phyloP scores from a whole-genome alignment of 2,329 filamentous ascomycete genomes.

The Pseudogymnoascus sp. region DNA sequence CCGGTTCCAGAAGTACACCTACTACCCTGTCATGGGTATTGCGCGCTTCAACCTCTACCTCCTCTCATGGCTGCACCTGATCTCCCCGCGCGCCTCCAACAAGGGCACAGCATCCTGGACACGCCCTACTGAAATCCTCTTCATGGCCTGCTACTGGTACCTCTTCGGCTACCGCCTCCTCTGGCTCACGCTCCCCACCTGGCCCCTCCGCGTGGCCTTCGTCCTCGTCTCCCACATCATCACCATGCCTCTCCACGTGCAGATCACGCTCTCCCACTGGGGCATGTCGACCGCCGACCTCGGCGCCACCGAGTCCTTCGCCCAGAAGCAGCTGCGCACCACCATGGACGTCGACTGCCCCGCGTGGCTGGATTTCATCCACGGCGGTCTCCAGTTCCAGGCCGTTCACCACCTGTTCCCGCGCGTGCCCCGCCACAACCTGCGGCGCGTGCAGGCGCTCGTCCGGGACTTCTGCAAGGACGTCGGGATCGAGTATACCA shows the following conservation, averaged over 20 bases:
- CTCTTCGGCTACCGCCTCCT: conserved; percentile 60
- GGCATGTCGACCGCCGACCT: conserved; percentile 62
- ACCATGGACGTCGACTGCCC: conserved; percentile 71
- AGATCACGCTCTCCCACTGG: conserved; percentile 66
- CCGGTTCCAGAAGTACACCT: conserved; percentile 55
- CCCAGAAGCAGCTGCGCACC: conserved; percentile 61
- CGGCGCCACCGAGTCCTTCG: conserved; percentile 56
- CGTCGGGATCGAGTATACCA: conserved; percentile 52
- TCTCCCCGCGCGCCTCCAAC: conserved; percentile 48
- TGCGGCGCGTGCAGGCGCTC: conserved; percentile 50
- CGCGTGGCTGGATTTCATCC: conserved; percentile 62
- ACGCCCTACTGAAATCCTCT: conserved; percentile 55
- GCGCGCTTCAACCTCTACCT: conserved; percentile 67
- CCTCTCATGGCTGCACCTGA: conserved; percentile 57
- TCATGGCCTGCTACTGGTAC: conserved; percentile 58
- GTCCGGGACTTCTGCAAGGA: conserved; percentile 59
- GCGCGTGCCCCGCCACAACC: conserved; percentile 59
- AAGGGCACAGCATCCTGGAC: conserved; percentile 55
- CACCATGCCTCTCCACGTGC: conserved; percentile 61
- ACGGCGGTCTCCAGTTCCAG: conserved; percentile 67
- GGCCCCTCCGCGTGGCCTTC: conserved; percentile 49
- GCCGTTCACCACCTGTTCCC: conserved; percentile 64
- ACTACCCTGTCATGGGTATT: conserved; percentile 59
- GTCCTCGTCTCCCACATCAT: conserved; percentile 56
- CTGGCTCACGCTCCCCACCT: conserved; percentile 51